These are phyloP conservation scores for Diphasiastrum complanatum DNA, from an alignment of 83 land plant genomes.

Conservation along the genomic window DNA sequence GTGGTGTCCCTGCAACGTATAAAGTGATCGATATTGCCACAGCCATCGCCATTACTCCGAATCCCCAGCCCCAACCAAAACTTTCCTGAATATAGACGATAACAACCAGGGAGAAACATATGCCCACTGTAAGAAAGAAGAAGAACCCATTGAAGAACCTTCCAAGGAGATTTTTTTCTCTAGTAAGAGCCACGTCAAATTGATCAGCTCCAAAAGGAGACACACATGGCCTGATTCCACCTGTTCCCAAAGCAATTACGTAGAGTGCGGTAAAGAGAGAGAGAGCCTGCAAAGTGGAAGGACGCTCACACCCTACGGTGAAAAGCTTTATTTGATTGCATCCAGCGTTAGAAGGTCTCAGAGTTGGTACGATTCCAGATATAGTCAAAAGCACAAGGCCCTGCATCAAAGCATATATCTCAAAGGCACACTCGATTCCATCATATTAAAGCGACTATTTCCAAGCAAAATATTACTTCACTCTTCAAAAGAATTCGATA, in stretches of 20 bases:
- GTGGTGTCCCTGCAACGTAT: slow-evolving; percentile 34
- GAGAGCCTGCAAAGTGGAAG: slow-evolving; percentile 10
- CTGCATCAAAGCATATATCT: neutral
- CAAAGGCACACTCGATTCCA: too few relatives aligned
- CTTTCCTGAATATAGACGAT: slow-evolving; percentile 41
- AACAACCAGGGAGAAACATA: slow-evolving; percentile 33
- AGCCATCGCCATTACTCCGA: slow-evolving; percentile 33
- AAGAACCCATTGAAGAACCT: slow-evolving; percentile 50
- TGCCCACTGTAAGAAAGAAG: slow-evolving; percentile 32
- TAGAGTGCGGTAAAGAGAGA: slow-evolving; percentile 38
- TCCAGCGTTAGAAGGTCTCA: neutral
- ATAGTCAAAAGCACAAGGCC: neutral
- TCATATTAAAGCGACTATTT: too few relatives aligned
- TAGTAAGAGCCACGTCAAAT: slow-evolving; percentile 36
- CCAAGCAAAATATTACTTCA: too few relatives aligned
- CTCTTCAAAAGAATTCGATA: too few relatives aligned
- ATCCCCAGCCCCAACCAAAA: slow-evolving; percentile 39
- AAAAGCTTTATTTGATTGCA: neutral
- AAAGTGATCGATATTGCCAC: slow-evolving; percentile 21
- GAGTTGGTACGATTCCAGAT: neutral
- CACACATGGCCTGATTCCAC: slow-evolving; percentile 40
- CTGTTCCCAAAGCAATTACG: slow-evolving; percentile 42
- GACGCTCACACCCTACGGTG: slow-evolving; percentile 5
- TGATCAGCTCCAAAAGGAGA: slow-evolving; percentile 56
- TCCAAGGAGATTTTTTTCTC: slow-evolving; percentile 23